phyloP scores from a whole-genome alignment of 305 asterid genomes.

The Lippia alba region DNA sequence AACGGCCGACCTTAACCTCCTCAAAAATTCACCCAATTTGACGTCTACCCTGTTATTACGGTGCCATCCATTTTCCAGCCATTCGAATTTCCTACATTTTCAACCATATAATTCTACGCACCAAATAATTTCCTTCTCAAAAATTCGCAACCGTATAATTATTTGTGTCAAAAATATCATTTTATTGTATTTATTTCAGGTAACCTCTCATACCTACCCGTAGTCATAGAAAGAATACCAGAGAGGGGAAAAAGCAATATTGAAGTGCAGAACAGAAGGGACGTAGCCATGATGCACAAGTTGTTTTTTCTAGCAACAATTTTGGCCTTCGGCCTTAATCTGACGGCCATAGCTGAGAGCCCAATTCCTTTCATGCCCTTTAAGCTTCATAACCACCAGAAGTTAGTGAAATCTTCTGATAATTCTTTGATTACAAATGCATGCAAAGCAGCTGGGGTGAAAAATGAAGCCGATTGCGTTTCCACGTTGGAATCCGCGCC shows the following conservation, averaged over 20 bases:
- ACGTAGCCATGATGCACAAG: conserved; percentile 34
- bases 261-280: conserved; percentile 10
- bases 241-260: not conserved
- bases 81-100: not conserved
- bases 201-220: not conserved
- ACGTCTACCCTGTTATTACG: conserved; percentile 16
- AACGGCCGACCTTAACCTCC: not conserved
- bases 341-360: conserved; percentile 26
- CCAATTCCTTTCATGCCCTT: conserved; percentile 11
- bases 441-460: conserved; percentile 39
- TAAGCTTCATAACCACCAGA: conserved; percentile 4
- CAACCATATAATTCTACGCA: not conserved
- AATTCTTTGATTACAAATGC: conserved; percentile 47
- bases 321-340: conserved; percentile 39
- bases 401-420: conserved; percentile 22
- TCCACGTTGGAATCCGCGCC: conserved; percentile 45
- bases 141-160: too few species aligned
- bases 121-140: too few species aligned
- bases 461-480: conserved; percentile 41
- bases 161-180: too few species aligned
- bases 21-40: not conserved
- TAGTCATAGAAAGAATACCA: not conserved
- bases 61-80: conserved; percentile 13
- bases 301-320: conserved; percentile 43
- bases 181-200: not conserved